Conservation (phyloP, 139 green algal species). For the Micractinium conductrix region DNA sequence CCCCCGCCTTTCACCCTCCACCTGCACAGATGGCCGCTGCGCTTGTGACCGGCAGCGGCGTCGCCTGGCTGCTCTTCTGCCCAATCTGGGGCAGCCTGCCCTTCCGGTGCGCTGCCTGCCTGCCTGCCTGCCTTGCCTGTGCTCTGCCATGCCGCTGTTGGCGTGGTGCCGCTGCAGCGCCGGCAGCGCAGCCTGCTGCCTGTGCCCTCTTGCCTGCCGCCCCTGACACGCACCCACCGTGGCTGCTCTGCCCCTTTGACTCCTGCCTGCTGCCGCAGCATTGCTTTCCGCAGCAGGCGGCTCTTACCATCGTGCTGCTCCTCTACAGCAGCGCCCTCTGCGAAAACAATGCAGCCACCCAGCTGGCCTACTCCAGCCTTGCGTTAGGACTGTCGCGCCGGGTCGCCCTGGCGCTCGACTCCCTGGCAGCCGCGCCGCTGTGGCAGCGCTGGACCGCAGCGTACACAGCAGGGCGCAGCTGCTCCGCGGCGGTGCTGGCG, state of each 20-base stretch:
- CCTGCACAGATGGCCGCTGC: neutral
- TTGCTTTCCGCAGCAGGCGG: conserved; percentile 9
- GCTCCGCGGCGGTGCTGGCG: conserved; percentile 1
- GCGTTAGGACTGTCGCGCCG: neutral
- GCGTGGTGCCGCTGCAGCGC: neutral
- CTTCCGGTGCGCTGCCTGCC: neutral
- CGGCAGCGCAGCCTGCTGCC: too few relatives aligned
- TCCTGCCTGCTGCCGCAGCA: neutral
- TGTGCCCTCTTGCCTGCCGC: too few relatives aligned
- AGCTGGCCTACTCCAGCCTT: neutral
- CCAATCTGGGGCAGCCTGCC: conserved; percentile 12
- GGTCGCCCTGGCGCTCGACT: neutral
- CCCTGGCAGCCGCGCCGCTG: neutral
- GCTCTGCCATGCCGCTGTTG: neutral
- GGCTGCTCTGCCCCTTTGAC: neutral
- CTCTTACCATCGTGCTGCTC: conserved; percentile 8
- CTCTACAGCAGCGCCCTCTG: conserved; percentile 5
- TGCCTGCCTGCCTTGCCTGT: neutral
- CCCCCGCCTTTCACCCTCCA: neutral
- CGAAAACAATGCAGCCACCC: neutral
- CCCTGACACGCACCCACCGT: neutral
- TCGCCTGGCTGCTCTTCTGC: conserved; percentile 23
- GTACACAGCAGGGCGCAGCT: neutral
- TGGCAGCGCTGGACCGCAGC: neutral
- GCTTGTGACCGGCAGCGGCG: conserved; percentile 18